Evolutionary conservation across 2,329 filamentous ascomycete species (phyloP).

Genomic region (Cladosporium oxysporum): DNA sequence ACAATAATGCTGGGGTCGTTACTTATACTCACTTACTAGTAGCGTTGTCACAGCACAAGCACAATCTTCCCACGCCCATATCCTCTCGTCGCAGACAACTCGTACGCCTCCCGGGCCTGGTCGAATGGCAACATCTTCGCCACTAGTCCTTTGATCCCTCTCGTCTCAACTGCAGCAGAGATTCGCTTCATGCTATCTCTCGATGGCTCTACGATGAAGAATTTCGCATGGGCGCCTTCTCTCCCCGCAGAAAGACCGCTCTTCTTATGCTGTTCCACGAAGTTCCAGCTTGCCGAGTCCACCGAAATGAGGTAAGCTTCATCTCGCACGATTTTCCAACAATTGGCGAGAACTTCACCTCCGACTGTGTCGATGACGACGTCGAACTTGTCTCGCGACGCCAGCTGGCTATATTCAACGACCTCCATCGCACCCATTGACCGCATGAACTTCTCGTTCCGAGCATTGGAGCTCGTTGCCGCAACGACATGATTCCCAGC

Average conservation of each 20-base stretch:
- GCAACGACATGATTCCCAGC: slow-evolving; percentile 42
- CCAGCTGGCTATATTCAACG: slow-evolving; percentile 38
- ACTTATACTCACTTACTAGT: neutral
- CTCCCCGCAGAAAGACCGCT: neutral
- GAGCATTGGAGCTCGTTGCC: slow-evolving; percentile 35
- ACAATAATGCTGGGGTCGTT: too few species aligned
- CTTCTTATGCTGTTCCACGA: neutral
- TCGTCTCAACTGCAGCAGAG: slow-evolving; percentile 7
- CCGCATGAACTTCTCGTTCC: slow-evolving; percentile 36
- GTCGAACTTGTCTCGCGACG: slow-evolving; percentile 24
- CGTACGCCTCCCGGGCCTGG: slow-evolving; percentile 7
- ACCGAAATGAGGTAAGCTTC: slow-evolving; percentile 6
- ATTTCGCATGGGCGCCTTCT: neutral
- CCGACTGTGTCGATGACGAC: slow-evolving; percentile 20
- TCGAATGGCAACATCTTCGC: slow-evolving; percentile 7
- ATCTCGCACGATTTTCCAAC: neutral
- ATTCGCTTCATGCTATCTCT: slow-evolving; percentile 3
- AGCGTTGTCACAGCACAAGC: neutral
- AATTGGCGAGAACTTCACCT: slow-evolving; percentile 7
- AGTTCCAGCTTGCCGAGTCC: slow-evolving; percentile 34
- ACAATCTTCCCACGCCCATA: slow-evolving; percentile 9
- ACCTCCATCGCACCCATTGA: slow-evolving; percentile 42
- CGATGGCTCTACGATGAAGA: slow-evolving; percentile 15
- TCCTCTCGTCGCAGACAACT: slow-evolving; percentile 1
- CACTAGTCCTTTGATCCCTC: slow-evolving; percentile 1